A percentile compares a stretch with the other conserved stretches of the same genome.
Evolutionary conservation across 176 grass and related monocot species (phyloP).

Genomic region (Urochloa ruziziensis): DNA sequence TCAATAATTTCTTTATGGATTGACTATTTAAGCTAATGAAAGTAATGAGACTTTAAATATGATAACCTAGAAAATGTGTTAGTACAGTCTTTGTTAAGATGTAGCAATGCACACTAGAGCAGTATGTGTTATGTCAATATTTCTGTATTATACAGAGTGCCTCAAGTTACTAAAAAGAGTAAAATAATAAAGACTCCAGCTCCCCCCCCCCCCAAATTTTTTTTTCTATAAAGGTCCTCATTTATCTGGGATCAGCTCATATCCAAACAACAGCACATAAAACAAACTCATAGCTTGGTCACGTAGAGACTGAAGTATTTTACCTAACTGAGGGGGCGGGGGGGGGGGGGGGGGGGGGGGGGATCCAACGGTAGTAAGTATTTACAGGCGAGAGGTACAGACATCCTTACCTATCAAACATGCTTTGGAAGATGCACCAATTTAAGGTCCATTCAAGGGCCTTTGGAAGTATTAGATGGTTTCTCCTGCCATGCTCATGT

Average conservation of each 20-base stretch:
- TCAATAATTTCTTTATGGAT: background rate
- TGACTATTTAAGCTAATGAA: background rate
- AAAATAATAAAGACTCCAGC: background rate
- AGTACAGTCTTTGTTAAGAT: background rate
- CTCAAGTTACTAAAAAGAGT: background rate
- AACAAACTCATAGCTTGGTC: slow-evolving; percentile 8
- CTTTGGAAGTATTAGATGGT: slow-evolving; percentile 85
- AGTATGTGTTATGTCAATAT: background rate
- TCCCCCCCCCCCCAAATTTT: no score
- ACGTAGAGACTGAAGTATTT: background rate
- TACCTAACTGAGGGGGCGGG: background rate
- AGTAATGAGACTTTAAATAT: background rate
- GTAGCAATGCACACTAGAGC: background rate
- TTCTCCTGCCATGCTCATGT: slow-evolving; percentile 48
- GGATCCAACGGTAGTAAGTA: background rate
- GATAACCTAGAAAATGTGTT: background rate
- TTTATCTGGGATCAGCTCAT: background rate
- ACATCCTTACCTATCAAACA: slow-evolving; percentile 90
- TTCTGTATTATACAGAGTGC: background rate
- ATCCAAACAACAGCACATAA: background rate
- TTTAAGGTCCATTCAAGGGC: slow-evolving; percentile 97
- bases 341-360: no score
- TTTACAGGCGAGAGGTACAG: slow-evolving; percentile 6
- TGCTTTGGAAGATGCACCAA: slow-evolving; percentile 98
- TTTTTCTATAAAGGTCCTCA: background rate